Evolutionary conservation across 306 rosid genomes (phyloP).

Genomic region (Betula pendula): DNA sequence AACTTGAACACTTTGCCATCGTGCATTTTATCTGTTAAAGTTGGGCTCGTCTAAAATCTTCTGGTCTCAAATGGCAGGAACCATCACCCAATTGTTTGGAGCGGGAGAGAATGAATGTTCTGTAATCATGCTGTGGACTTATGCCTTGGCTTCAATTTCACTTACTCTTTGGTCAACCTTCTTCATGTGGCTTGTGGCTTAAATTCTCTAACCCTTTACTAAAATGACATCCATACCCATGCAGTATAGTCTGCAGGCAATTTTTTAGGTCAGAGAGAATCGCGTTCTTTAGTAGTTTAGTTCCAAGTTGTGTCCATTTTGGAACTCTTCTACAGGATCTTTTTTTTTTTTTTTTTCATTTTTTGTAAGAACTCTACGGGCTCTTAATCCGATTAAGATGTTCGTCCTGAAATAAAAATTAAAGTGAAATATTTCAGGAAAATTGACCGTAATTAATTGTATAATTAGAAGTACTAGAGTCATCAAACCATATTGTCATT

Average conservation of each 20-base stretch:
- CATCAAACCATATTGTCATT: background rate
- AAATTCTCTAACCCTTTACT: background rate
- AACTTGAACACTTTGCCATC: background rate
- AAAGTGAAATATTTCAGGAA: too few species aligned
- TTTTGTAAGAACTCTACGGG: too few species aligned
- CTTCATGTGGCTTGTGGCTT: conserved; percentile 55
- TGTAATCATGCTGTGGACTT: conserved; percentile 49
- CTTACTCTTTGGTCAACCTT: conserved; percentile 54
- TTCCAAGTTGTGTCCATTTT: too few species aligned
- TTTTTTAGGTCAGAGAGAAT: too few species aligned
- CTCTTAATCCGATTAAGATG: too few species aligned
- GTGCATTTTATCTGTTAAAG: background rate
- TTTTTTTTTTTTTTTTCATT: too few species aligned
- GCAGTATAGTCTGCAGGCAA: background rate
- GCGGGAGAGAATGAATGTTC: conserved; percentile 57
- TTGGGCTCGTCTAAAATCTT: background rate
- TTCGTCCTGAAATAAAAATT: too few species aligned
- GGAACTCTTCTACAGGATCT: too few species aligned
- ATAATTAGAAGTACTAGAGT: background rate
- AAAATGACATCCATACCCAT: too few species aligned
- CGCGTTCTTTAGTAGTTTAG: too few species aligned
- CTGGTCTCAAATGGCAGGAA: conserved; percentile 32
- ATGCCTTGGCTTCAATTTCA: conserved; percentile 46
- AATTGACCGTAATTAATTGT: background rate
- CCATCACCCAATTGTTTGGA: conserved; percentile 58